A percentile compares a stretch with the other conserved stretches of the same genome.
Conservation (phyloP, 2,329 filamentous ascomycete species). For the Botrytis cinerea region DNA sequence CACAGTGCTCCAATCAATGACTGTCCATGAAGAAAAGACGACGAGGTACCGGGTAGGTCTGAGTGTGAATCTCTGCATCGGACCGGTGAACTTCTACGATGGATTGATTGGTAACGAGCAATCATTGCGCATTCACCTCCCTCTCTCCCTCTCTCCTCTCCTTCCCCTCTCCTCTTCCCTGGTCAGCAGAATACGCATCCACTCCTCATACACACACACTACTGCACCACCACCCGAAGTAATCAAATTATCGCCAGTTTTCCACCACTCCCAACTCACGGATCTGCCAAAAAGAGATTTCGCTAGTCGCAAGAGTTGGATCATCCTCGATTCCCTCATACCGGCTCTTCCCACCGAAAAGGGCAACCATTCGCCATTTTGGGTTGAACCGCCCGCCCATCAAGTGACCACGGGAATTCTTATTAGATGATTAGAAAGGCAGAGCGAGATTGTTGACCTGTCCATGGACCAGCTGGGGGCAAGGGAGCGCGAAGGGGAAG, state of each 20-base stretch:
- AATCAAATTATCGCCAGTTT: conserved; percentile 10
- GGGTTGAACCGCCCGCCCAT: background rate
- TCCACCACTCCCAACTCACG: conserved; percentile 14
- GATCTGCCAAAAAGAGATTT: conserved; percentile 17
- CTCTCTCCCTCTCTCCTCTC: background rate
- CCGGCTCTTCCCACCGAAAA: conserved; percentile 1
- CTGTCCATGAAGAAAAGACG: background rate
- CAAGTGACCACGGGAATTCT: conserved; percentile 1
- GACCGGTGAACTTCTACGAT: background rate
- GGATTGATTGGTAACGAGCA: background rate
- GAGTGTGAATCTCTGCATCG: background rate
- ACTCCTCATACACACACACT: background rate
- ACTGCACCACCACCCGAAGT: conserved; percentile 14
- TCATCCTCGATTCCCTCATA: conserved; percentile 5
- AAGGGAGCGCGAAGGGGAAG: background rate
- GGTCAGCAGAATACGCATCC: background rate
- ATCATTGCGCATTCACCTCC: background rate
- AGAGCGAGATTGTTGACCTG: no score
- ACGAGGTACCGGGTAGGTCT: no score
- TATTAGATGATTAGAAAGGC: background rate
- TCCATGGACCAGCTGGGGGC: background rate
- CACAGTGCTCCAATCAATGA: background rate
- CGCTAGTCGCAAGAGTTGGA: background rate
- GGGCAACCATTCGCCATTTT: conserved; percentile 12
- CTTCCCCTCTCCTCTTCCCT: background rate